Percentiles rank a stretch among this genome's conserved stretches.
Evolutionary conservation across 106 monocot species (phyloP).

Genomic region (Dioscorea dumetorum): DNA sequence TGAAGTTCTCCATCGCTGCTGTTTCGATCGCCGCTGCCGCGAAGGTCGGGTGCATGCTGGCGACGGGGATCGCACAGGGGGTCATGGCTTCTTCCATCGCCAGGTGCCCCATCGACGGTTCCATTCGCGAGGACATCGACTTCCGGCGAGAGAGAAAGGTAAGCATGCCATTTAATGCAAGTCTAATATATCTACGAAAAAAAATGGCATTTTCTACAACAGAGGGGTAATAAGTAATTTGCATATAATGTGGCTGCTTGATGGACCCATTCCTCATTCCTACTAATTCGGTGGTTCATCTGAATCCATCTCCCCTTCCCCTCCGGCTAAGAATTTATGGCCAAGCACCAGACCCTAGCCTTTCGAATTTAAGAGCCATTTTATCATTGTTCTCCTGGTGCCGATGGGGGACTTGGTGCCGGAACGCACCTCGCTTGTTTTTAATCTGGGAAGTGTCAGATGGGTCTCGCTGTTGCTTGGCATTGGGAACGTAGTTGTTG

Average conservation of each 20-base stretch:
- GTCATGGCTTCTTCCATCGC: slow-evolving; percentile 19
- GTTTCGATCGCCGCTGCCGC: slow-evolving; percentile 10
- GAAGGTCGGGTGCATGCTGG: slow-evolving; percentile 9
- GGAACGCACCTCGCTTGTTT: slow-evolving; percentile 10
- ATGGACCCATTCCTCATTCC: background rate
- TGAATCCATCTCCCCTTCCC: background rate
- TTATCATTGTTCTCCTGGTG: background rate
- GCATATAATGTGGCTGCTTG: background rate
- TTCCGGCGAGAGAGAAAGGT: slow-evolving; percentile 26
- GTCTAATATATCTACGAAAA: background rate
- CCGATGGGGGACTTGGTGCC: slow-evolving; percentile 15
- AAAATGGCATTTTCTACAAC: background rate
- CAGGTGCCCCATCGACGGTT: slow-evolving; percentile 3
- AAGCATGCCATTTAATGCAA: background rate
- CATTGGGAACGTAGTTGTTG: slow-evolving; percentile 26
- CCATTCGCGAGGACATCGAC: slow-evolving; percentile 8
- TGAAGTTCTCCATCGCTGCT: slow-evolving; percentile 1
- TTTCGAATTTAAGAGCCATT: background rate
- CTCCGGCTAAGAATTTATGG: background rate
- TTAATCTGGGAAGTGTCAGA: slow-evolving; percentile 28
- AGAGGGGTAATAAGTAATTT: background rate
- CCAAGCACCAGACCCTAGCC: background rate
- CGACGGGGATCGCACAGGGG: slow-evolving; percentile 24
- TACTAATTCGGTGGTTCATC: background rate
- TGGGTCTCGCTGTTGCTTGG: slow-evolving; percentile 34